phyloP scores from a whole-genome alignment of 2,329 filamentous ascomycete genomes.

The Paecilomyces fulvus region DNA sequence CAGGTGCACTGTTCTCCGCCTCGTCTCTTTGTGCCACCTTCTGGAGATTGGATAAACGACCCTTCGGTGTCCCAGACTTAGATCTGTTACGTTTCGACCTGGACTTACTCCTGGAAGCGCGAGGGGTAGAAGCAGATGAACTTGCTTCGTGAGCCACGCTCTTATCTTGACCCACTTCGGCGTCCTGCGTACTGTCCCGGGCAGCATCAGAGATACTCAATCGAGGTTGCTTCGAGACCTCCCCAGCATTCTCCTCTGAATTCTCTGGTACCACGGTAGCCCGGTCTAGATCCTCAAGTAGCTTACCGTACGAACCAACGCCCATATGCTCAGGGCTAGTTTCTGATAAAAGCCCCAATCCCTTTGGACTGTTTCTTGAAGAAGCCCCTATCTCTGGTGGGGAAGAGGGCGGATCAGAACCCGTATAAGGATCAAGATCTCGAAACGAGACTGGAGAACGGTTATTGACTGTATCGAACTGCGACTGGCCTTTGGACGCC shows the following conservation, averaged over 20 bases:
- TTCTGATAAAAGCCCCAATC: constrained; percentile 2
- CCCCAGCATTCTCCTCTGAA: neutral
- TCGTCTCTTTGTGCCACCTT: neutral
- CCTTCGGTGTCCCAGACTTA: neutral
- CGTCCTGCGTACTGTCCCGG: neutral
- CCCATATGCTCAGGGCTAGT: neutral
- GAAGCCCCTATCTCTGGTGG: constrained; percentile 21
- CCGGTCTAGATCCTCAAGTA: neutral
- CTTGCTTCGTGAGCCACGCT: neutral
- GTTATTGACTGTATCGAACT: constrained; percentile 18
- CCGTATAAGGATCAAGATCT: constrained; percentile 11
- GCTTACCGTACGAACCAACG: neutral
- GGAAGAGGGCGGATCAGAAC: constrained; percentile 26
- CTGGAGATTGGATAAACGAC: neutral
- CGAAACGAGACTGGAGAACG: constrained; percentile 27
- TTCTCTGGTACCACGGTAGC: neutral
- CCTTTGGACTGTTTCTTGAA: constrained; percentile 13
- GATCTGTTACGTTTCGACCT: neutral
- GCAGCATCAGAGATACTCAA: neutral
- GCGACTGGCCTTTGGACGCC: constrained; percentile 26
- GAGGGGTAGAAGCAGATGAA: neutral
- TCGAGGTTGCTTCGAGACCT: neutral
- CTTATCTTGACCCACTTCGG: neutral
- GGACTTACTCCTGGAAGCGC: neutral
- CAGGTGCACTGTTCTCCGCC: neutral